These are phyloP conservation scores for Epichloe typhina DNA, from an alignment of 2,329 filamentous ascomycete species.

Conservation along the genomic window DNA sequence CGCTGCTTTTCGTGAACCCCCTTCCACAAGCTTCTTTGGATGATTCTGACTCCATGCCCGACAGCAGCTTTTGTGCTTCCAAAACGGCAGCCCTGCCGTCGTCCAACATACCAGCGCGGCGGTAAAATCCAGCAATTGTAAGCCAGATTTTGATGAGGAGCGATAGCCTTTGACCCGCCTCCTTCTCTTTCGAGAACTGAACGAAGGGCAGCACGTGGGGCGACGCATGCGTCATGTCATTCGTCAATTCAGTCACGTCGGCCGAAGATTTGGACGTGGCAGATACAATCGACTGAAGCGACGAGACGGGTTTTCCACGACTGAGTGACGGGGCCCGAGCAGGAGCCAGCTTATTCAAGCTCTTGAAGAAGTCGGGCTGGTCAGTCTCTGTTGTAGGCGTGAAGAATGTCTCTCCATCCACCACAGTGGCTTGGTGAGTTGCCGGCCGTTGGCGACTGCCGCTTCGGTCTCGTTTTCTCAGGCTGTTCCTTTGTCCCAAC, in stretches of 20 bases:
- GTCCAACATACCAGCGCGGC: slow-evolving; percentile 64
- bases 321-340: slow-evolving; percentile 28
- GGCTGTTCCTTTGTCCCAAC: slow-evolving; percentile 35
- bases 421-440: slow-evolving; percentile 29
- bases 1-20: slow-evolving; percentile 46
- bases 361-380: slow-evolving; percentile 31
- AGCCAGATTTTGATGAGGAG: slow-evolving; percentile 75
- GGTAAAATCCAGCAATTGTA: slow-evolving; percentile 78
- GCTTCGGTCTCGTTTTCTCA: slow-evolving; percentile 40
- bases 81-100: slow-evolving; percentile 68
- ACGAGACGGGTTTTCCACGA: slow-evolving; percentile 28
- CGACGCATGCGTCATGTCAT: slow-evolving; percentile 29
- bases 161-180: slow-evolving; percentile 33
- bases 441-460: slow-evolving; percentile 31
- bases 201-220: slow-evolving; percentile 36
- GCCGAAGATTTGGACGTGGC: slow-evolving; percentile 23
- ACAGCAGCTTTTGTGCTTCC: slow-evolving; percentile 68
- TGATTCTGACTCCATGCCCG: slow-evolving; percentile 55
- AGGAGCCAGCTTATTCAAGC: slow-evolving; percentile 25
- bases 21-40: slow-evolving; percentile 48
- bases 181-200: slow-evolving; percentile 41
- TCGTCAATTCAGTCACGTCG: slow-evolving; percentile 25
- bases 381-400: slow-evolving; percentile 31
- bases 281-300: slow-evolving; percentile 33
- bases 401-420: slow-evolving; percentile 39